These are phyloP conservation scores for Dendrothele bispora DNA, from an alignment of 768 basidiomycete genomes.

Conservation along the genomic window DNA sequence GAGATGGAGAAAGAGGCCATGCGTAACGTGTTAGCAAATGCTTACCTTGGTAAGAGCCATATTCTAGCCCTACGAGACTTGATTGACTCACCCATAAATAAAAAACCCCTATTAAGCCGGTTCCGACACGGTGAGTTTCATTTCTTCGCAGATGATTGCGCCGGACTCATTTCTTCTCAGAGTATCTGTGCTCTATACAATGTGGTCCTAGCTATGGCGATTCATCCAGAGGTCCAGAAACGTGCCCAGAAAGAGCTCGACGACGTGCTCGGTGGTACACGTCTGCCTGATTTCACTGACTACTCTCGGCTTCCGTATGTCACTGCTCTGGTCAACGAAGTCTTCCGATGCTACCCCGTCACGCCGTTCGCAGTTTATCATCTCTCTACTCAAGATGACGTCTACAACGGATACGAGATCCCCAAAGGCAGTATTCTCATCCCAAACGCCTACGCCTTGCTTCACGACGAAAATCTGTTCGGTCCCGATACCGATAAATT, in stretches of 20 bases:
- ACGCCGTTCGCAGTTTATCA: too few species aligned
- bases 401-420: conserved; percentile 5
- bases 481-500: conserved; percentile 44
- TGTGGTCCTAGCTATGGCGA: conserved; percentile 25
- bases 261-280: conserved; percentile 20
- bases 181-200: too few species aligned
- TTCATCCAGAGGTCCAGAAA: conserved; percentile 27
- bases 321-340: conserved; percentile 18
- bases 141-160: too few species aligned
- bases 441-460: conserved; percentile 37
- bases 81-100: too few species aligned
- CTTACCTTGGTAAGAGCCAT: too few species aligned
- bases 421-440: conserved; percentile 11
- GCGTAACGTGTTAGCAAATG: too few species aligned
- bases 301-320: conserved; percentile 19
- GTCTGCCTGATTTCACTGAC: conserved; percentile 23
- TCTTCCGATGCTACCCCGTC: too few species aligned
- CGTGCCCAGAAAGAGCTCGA: conserved; percentile 28
- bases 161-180: too few species aligned
- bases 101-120: too few species aligned
- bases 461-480: conserved; percentile 46
- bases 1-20: too few species aligned
- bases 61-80: too few species aligned
- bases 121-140: too few species aligned
- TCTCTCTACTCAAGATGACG: conserved; percentile 15